Conservation (phyloP, 768 basidiomycete species). For the Macrolepiota albuminosa region DNA sequence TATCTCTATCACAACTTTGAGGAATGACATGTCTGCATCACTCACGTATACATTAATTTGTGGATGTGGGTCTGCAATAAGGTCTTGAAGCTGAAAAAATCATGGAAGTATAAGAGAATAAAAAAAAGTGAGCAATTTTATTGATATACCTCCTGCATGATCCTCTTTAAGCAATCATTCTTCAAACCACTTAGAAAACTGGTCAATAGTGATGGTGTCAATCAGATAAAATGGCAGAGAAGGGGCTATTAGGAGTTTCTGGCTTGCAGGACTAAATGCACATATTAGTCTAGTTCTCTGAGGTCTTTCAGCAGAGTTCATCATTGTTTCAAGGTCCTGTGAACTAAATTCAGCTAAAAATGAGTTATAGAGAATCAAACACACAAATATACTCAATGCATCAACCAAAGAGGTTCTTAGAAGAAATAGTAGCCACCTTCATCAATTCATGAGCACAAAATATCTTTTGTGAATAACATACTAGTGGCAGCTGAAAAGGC, state of each 20-base stretch:
- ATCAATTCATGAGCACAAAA: neutral
- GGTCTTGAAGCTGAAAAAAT: neutral
- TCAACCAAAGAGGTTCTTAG: neutral
- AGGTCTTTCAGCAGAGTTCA: neutral
- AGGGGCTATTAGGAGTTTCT: neutral
- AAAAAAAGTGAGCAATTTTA: neutral
- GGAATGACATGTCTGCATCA: neutral
- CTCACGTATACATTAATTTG: neutral
- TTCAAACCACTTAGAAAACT: neutral
- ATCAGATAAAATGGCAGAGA: neutral
- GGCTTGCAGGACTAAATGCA: neutral
- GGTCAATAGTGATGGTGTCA: neutral
- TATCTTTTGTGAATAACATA: neutral
- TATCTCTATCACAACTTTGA: neutral
- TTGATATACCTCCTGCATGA: neutral
- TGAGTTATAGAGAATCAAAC: neutral
- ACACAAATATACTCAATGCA: neutral
- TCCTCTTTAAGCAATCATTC: neutral
- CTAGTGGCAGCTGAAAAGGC: neutral
- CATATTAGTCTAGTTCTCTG: neutral
- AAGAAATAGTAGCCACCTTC: neutral
- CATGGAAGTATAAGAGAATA: neutral
- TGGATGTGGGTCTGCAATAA: neutral
- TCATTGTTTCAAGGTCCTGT: neutral
- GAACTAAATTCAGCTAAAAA: neutral